phyloP scores from a whole-genome alignment of 1,139 yeast genomes.

The Torulaspora globosa region DNA sequence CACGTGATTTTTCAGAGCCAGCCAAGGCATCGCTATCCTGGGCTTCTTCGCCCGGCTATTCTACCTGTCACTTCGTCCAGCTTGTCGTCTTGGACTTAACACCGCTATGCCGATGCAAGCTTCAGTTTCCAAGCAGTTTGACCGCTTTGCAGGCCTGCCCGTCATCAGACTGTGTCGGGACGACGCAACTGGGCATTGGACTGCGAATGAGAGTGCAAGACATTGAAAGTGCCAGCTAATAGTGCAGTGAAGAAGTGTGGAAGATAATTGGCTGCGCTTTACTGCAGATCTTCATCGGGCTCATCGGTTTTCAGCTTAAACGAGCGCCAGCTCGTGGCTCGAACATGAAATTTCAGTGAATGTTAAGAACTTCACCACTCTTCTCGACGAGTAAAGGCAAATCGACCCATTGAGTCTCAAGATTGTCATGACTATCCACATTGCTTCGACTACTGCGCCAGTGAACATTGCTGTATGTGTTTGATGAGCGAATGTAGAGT shows the following conservation, averaged over 20 bases:
- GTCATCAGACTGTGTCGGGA: too few relatives aligned
- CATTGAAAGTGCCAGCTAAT: not conserved
- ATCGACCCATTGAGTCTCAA: slow-evolving; percentile 2
- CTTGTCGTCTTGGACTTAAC: too few relatives aligned
- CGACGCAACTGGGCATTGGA: too few relatives aligned
- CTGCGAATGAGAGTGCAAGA: too few relatives aligned
- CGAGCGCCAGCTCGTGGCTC: slow-evolving; percentile 8
- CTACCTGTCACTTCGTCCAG: too few relatives aligned
- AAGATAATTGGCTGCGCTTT: not conserved
- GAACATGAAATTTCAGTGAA: slow-evolving; percentile 5
- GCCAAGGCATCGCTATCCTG: too few relatives aligned
- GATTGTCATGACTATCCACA: slow-evolving; percentile 45
- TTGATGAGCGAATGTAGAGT: not conserved
- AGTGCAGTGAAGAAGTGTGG: not conserved
- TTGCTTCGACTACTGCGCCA: slow-evolving; percentile 91
- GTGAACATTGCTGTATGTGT: slow-evolving; percentile 86
- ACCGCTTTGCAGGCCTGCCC: too few relatives aligned
- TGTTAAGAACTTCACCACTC: slow-evolving; percentile 1
- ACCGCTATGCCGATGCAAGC: too few relatives aligned
- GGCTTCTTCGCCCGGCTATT: too few relatives aligned
- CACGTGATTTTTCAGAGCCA: not conserved
- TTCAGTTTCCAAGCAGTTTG: too few relatives aligned
- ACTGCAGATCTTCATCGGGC: slow-evolving; percentile 4
- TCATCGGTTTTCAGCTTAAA: slow-evolving; percentile 1
- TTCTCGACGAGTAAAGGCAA: not conserved